Evolutionary conservation across 2,329 filamentous ascomycete genomes (phyloP).

Genomic region (Apiospora hydei): DNA sequence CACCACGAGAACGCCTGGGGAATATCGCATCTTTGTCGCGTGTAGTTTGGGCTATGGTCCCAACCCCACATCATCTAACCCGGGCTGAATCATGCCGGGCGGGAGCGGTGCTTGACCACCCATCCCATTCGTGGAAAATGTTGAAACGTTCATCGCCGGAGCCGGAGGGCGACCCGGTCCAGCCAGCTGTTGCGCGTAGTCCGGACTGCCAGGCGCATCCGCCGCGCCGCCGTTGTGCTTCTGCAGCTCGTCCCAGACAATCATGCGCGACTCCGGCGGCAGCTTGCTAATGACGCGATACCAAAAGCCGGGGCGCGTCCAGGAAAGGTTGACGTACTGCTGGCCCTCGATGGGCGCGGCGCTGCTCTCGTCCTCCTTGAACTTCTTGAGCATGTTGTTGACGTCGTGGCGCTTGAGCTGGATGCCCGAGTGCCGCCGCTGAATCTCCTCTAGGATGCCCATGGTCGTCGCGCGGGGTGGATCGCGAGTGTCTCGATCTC

Average conservation of each 20-base stretch:
- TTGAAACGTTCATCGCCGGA: not conserved
- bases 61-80: not conserved
- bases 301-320: conserved; percentile 20
- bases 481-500: conserved; percentile 24
- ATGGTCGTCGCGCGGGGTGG: conserved; percentile 21
- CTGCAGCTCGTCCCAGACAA: conserved; percentile 19
- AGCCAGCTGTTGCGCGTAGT: not conserved
- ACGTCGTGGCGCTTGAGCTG: conserved; percentile 23
- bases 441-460: conserved; percentile 19
- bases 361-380: conserved; percentile 21
- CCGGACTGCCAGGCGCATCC: conserved; percentile 14
- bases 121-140: not conserved
- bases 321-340: conserved; percentile 12
- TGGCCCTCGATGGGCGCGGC: conserved; percentile 18
- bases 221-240: conserved; percentile 1
- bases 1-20: not conserved
- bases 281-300: conserved; percentile 23
- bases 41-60: not conserved
- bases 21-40: not conserved
- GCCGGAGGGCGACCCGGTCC: not conserved
- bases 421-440: conserved; percentile 12
- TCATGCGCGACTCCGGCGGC: conserved; percentile 22
- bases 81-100: not conserved
- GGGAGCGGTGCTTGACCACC: not conserved
- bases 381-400: conserved; percentile 25